Evolutionary conservation across 371 early-diverging fungal genomes (phyloP).

Genomic region (Actinomortierella ambigua): DNA sequence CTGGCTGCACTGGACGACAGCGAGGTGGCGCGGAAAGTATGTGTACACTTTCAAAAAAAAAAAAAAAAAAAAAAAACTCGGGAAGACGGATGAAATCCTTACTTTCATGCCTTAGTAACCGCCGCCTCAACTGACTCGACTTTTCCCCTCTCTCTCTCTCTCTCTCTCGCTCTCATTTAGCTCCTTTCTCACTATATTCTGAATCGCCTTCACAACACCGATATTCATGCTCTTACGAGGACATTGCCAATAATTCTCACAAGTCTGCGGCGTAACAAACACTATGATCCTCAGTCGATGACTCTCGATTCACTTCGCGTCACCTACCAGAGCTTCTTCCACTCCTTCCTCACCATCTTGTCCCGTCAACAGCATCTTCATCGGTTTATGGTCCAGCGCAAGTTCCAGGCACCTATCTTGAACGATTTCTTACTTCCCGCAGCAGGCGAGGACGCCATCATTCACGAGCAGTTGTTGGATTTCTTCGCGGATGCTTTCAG

Average conservation of each 20-base stretch:
- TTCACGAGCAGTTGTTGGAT: conserved; percentile 50
- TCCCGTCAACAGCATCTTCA: conserved; percentile 48
- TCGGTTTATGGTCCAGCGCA: conserved; percentile 47
- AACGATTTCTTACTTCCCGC: conserved; percentile 53
- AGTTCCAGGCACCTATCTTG: conserved; percentile 52
- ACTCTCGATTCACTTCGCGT: conserved; percentile 44
- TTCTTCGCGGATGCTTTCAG: conserved; percentile 48
- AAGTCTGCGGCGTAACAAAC: conserved; percentile 43
- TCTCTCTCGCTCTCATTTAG: conserved; percentile 4
- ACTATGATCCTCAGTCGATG: conserved; percentile 34
- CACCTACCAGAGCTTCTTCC: conserved; percentile 56
- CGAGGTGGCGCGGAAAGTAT: conserved; percentile 60
- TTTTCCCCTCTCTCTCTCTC: neutral
- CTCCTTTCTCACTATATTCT: conserved; percentile 55
- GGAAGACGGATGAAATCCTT: no score
- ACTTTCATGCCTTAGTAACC: no score
- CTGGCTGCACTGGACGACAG: conserved; percentile 42
- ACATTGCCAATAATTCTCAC: conserved; percentile 50
- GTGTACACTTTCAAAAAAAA: no score
- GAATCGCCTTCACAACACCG: conserved; percentile 49
- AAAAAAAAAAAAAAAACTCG: no score
- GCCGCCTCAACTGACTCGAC: no score
- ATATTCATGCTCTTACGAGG: conserved; percentile 49
- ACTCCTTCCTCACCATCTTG: conserved; percentile 52
- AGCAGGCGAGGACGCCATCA: conserved; percentile 48